A percentile compares a stretch with the other conserved stretches of the same genome.
phyloP scores from a whole-genome alignment of 108 stramenopile genomes.

The Tribonema minus region DNA sequence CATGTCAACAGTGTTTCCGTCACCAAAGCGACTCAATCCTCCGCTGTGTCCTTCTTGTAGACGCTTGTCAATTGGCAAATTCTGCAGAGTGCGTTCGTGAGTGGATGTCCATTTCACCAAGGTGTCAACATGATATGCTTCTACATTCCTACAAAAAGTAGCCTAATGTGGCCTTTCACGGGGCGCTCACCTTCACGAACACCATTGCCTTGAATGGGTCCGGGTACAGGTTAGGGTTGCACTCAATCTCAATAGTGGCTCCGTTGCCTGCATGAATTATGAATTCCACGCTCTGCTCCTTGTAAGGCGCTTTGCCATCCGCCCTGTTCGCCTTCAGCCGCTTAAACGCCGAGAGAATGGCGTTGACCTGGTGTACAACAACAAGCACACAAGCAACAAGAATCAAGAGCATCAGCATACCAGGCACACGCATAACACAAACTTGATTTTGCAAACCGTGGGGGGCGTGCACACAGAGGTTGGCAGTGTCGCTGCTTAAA shows the following conservation, averaged over 20 bases:
- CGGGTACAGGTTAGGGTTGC: slow-evolving; percentile 49
- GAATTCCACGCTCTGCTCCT: slow-evolving; percentile 31
- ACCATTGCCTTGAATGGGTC: slow-evolving; percentile 47
- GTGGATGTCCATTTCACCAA: too few species aligned
- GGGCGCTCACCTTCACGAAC: slow-evolving; percentile 33
- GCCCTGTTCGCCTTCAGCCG: slow-evolving; percentile 39
- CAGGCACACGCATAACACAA: not conserved
- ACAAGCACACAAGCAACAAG: not conserved
- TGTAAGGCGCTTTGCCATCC: slow-evolving; percentile 27
- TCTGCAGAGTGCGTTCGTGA: too few species aligned
- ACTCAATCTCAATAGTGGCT: slow-evolving; percentile 32
- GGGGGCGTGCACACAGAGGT: too few species aligned
- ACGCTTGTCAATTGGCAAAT: too few species aligned
- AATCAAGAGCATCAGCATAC: not conserved
- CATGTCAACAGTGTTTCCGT: too few species aligned
- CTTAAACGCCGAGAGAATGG: slow-evolving; percentile 34
- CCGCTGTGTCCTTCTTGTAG: too few species aligned
- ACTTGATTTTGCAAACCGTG: too few species aligned
- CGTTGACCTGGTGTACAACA: slow-evolving; percentile 16
- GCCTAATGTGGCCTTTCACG: too few species aligned
- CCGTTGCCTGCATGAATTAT: not conserved
- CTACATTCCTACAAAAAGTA: too few species aligned
- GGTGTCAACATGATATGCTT: too few species aligned
- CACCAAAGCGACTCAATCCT: too few species aligned
- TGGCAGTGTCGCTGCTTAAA: too few species aligned